Evolutionary conservation across 306 rosid species (phyloP).

Genomic region (Sicyos edulis): DNA sequence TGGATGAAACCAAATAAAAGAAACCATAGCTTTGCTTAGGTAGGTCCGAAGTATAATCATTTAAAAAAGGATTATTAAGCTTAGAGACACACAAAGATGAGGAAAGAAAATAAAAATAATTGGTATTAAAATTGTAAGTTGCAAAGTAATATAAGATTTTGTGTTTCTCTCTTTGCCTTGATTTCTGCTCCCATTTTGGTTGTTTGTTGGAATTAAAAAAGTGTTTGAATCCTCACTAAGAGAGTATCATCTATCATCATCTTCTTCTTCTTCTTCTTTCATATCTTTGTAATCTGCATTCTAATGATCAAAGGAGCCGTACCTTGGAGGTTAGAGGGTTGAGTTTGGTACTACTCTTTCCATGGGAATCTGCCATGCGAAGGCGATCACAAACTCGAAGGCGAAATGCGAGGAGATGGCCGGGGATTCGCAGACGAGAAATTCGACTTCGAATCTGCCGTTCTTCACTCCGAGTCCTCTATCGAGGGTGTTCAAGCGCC

Average conservation of each 20-base stretch:
- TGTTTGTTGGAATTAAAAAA: background rate
- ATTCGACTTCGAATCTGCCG: conserved; percentile 52
- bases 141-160: background rate
- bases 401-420: conserved; percentile 24
- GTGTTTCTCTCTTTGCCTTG: conserved; percentile 12
- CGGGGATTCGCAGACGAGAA: conserved; percentile 26
- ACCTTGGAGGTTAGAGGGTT: background rate
- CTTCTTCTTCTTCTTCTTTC: background rate
- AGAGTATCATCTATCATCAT: no score
- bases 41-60: background rate
- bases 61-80: background rate
- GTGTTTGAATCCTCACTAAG: background rate
- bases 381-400: conserved; percentile 41
- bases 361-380: conserved; percentile 81
- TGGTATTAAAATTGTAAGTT: background rate
- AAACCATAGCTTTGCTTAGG: background rate
- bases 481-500: conserved; percentile 58
- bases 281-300: no score
- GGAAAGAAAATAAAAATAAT: background rate
- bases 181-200: conserved; percentile 9
- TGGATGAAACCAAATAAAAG: background rate
- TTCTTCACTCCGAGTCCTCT: conserved; percentile 90
- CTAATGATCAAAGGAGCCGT: background rate
- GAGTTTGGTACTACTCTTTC: background rate
- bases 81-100: background rate